Evolutionary conservation across 2,329 filamentous ascomycete species (phyloP).

Genomic region (Colletotrichum godetiae): DNA sequence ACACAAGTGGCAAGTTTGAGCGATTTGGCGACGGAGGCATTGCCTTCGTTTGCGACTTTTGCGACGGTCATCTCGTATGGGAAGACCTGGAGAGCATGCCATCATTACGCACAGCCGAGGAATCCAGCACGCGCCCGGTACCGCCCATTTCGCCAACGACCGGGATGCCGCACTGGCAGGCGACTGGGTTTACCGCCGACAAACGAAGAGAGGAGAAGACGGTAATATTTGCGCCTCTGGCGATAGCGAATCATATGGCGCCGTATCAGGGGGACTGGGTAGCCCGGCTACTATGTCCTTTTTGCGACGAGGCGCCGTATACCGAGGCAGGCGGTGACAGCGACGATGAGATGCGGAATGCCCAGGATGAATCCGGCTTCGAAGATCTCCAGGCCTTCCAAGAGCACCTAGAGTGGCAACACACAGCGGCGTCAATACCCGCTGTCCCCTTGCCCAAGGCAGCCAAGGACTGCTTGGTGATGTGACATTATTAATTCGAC

Average conservation of each 20-base stretch:
- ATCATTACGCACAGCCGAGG: conserved; percentile 47
- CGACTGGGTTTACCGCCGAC: conserved; percentile 55
- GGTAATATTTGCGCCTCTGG: conserved; percentile 67
- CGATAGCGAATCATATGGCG: conserved; percentile 67
- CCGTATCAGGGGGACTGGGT: conserved; percentile 63
- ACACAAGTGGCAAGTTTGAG: conserved; percentile 65
- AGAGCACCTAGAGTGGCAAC: conserved; percentile 68
- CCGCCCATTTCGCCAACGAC: conserved; percentile 31
- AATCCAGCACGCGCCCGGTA: conserved; percentile 9
- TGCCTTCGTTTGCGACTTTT: conserved; percentile 71
- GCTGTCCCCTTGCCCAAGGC: conserved; percentile 44
- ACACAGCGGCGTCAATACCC: conserved; percentile 54
- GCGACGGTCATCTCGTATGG: conserved; percentile 70
- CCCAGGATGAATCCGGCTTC: conserved; percentile 61
- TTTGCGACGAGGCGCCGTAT: conserved; percentile 64
- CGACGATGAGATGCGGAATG: conserved; percentile 61
- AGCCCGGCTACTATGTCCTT: conserved; percentile 63
- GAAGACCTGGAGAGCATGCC: conserved; percentile 66
- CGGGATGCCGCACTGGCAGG: conserved; percentile 61
- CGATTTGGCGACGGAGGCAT: conserved; percentile 65
- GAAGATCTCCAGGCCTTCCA: conserved; percentile 60
- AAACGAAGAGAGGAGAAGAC: conserved; percentile 53
- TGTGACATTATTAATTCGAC: conserved; percentile 49
- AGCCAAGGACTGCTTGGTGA: conserved; percentile 56
- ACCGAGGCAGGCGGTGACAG: conserved; percentile 56